Percentiles rank a stretch among this genome's conserved stretches.
These are phyloP conservation scores for Candida coleopterorum DNA, from an alignment of 805 yeast species.

Conservation along the genomic window DNA sequence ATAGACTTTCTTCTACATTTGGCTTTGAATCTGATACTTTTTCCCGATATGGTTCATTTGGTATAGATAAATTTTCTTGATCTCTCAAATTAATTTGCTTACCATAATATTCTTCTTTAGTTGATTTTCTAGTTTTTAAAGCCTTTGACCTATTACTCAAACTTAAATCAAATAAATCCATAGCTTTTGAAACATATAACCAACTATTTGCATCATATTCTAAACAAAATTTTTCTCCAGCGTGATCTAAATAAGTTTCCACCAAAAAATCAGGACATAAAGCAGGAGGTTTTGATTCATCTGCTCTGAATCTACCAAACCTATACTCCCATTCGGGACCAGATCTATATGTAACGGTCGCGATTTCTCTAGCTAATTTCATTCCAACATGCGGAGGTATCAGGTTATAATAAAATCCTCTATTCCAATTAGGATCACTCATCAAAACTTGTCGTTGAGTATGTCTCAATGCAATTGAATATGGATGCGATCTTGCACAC, in stretches of 20 bases:
- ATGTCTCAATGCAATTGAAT: conserved; percentile 88
- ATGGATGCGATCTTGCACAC: conserved; percentile 92
- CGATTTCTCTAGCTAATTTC: conserved; percentile 91
- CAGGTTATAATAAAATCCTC: conserved; percentile 77
- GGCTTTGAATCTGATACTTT: conserved; percentile 43
- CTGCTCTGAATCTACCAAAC: conserved; percentile 84
- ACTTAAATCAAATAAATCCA: conserved; percentile 90
- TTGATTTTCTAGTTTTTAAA: conserved; percentile 29
- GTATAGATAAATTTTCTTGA: conserved; percentile 26
- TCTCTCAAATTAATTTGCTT: not conserved
- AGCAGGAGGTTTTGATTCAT: conserved; percentile 74
- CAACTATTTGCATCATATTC: conserved; percentile 91
- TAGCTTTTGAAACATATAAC: conserved; percentile 83
- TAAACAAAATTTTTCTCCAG: conserved; percentile 88
- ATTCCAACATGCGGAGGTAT: conserved; percentile 92
- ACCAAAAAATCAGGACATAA: conserved; percentile 90
- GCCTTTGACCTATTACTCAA: conserved; percentile 42
- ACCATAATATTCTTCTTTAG: conserved; percentile 26
- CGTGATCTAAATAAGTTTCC: conserved; percentile 91
- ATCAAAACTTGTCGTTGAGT: conserved; percentile 89
- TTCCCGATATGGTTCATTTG: conserved; percentile 50
- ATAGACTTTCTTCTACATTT: conserved; percentile 50
- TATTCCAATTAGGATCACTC: conserved; percentile 93
- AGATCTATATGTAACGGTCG: conserved; percentile 88
- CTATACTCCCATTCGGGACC: conserved; percentile 97